Base-by-base conservation (phyloP, 352 stramenopile genomes). In the Globisporangium takayamanum region DNA sequence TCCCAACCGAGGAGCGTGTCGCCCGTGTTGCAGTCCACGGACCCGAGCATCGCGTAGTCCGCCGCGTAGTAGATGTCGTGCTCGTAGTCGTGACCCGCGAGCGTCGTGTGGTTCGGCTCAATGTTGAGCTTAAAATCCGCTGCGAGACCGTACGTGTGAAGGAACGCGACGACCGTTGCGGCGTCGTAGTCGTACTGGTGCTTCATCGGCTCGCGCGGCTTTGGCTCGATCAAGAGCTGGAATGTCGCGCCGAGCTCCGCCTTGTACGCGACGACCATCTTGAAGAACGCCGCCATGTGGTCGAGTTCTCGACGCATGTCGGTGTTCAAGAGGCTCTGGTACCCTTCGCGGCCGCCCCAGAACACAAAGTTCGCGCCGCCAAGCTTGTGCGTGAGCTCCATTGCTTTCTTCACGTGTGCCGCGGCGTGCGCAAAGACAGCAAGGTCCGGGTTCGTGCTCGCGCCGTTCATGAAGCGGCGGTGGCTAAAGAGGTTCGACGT, bases 131-230 rank as follows among this genome's bases (percentile, higher is more conserved):
- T 90, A 67, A 95, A 95, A 56, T 96, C 68, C 36, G 88, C 69
- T 26, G 88, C 66, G 20, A 96, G 68, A 5, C 70, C 76, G 64
- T 96, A 89, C 50, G 60, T 70, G 57, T 84, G 69, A 42, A 96
- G 69, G 66, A 96, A 96, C n/a, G 80, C 74, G 39, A 95, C 87
- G 36, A 86, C 73, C 3, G 85, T 94, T 28, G 87, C 79, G 8
- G 84, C 84, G 57, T 95, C 85, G 64, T 92, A 94, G 73, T 95
- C 85, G 74, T 95, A 96, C 70, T 95, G 84, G 67, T 95, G 87
- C 69, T 94, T 94, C 60, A 77, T 90, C 20, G 87, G 87, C 64
- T 96, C 87, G 47, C 77, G 62, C 25, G 85, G 85, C 72, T 96
- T 96, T 54, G 84, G 86, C 67, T 96, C 86, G 11, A 94, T 71